phyloP scores from a whole-genome alignment of 164 flowering plant genomes.

The Chimonanthus praecox region DNA sequence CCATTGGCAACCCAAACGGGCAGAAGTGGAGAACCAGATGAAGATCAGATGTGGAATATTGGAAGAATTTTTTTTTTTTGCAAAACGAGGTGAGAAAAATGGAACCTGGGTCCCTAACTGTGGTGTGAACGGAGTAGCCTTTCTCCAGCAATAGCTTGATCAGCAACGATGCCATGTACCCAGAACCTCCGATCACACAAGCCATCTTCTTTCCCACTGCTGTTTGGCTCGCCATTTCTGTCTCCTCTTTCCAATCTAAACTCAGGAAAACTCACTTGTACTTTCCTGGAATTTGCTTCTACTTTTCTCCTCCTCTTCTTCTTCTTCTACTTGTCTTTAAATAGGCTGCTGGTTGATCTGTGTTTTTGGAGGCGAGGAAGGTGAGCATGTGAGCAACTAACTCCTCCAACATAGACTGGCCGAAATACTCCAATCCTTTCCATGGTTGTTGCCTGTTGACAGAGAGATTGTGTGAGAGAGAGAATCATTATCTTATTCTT shows the following conservation, averaged over 20 bases:
- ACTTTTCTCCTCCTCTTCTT: not conserved
- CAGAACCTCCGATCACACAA: constrained; percentile 3
- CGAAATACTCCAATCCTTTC: no score
- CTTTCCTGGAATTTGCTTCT: no score
- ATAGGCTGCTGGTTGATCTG: no score
- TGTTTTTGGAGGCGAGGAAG: no score
- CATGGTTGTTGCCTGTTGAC: no score
- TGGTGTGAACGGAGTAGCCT: not conserved
- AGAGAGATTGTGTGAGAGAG: no score
- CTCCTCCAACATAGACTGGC: no score
- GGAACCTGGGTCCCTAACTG: constrained; percentile 4
- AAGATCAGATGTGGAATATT: not conserved
- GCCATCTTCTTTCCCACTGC: not conserved
- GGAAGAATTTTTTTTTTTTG: no score
- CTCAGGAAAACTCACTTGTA: no score
- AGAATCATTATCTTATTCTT: no score
- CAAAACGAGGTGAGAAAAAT: not conserved
- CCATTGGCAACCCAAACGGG: not conserved
- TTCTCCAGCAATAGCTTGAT: constrained; percentile 3
- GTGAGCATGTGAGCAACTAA: no score
- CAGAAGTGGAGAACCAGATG: not conserved
- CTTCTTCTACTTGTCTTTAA: no score
- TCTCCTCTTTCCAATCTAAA: not conserved
- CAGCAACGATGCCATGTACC: constrained; percentile 1
- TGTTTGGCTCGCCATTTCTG: not conserved